These are phyloP conservation scores for Calocera cornea DNA, from an alignment of 768 basidiomycete genomes.

Conservation along the genomic window DNA sequence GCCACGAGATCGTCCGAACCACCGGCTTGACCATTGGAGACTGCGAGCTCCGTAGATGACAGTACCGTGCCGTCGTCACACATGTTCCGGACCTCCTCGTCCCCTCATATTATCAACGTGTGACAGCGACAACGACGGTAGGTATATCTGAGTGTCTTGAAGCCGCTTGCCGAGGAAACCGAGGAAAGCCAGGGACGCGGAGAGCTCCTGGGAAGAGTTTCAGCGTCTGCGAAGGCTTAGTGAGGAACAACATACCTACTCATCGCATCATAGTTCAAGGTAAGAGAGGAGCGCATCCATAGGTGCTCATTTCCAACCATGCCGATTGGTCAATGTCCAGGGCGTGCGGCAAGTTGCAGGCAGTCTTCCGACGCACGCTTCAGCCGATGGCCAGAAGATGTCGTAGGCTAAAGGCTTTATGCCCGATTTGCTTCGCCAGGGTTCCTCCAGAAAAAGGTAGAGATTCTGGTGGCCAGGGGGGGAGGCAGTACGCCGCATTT, in stretches of 20 bases:
- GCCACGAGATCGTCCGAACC: too few species aligned
- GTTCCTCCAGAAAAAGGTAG: neutral
- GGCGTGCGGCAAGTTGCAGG: neutral
- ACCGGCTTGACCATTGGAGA: too few species aligned
- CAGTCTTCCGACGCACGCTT: neutral
- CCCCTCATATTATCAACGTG: neutral
- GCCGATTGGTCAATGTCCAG: neutral
- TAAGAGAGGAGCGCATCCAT: neutral
- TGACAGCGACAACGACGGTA: neutral
- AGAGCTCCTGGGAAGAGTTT: neutral
- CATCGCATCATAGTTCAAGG: neutral
- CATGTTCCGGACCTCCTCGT: neutral
- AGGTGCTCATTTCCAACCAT: neutral
- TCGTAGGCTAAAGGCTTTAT: neutral
- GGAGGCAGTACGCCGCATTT: neutral
- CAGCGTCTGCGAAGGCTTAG: neutral
- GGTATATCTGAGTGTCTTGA: neutral
- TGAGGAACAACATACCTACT: neutral
- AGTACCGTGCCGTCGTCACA: neutral
- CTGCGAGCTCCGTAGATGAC: neutral
- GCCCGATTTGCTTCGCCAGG: neutral
- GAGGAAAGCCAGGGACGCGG: neutral
- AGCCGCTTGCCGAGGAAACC: conserved; percentile 1
- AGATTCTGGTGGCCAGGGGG: neutral
- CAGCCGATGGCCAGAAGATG: neutral